Conservation (phyloP, 768 basidiomycete genomes). For the Tremella fuciformis region DNA sequence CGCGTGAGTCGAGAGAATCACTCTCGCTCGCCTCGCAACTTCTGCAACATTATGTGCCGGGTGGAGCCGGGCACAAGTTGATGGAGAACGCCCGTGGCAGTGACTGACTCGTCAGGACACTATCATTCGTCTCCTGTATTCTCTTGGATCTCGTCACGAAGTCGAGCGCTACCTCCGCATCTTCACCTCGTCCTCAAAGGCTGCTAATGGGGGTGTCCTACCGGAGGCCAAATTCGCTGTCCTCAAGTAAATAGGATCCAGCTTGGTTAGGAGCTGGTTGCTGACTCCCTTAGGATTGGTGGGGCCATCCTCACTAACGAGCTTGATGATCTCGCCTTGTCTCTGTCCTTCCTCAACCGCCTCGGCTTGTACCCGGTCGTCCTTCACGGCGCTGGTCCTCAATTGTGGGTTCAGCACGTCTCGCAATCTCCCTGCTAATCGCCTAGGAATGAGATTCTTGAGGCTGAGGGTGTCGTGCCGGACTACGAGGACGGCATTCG, state of each 20-base stretch:
- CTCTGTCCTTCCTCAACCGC: conserved; percentile 91
- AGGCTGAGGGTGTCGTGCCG: conserved; percentile 85
- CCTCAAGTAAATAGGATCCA: conserved; percentile 62
- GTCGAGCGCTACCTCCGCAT: conserved; percentile 98
- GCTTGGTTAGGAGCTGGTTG: not conserved
- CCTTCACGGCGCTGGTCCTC: conserved; percentile 93
- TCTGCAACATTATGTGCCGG: too few relatives aligned
- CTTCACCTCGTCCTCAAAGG: conserved; percentile 88
- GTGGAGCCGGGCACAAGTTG: too few relatives aligned
- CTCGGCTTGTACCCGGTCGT: conserved; percentile 98
- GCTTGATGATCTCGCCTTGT: conserved; percentile 87
- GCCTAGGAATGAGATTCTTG: conserved; percentile 76
- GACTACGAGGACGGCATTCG: conserved; percentile 98
- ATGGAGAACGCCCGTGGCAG: not conserved
- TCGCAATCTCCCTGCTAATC: conserved; percentile 8
- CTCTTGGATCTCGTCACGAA: conserved; percentile 93
- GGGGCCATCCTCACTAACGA: conserved; percentile 86
- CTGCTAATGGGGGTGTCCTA: conserved; percentile 56
- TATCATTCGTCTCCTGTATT: conserved; percentile 92
- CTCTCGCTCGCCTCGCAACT: conserved; percentile 3
- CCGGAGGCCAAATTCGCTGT: conserved; percentile 84
- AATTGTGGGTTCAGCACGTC: conserved; percentile 52
- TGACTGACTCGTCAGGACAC: conserved; percentile 66
- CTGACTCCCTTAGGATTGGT: conserved; percentile 60
- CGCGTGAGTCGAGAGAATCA: conserved; percentile 46